Base-by-base conservation (phyloP, 331 rosid species). In the Quercus lobata region DNA sequence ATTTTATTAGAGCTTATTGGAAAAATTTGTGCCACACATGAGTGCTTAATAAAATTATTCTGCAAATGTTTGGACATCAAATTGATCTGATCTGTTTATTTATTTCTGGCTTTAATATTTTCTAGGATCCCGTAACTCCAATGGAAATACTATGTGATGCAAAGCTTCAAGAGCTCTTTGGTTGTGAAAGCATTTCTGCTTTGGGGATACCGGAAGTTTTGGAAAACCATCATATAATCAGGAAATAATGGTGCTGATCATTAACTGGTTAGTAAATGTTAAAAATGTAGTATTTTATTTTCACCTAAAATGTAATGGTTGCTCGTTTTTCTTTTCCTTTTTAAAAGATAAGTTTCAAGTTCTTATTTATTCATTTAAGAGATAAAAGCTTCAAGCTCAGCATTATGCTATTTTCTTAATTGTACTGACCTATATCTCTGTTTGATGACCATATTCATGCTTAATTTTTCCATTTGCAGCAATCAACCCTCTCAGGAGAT, bases 121-220 rank as follows among this genome's bases (percentile, higher is more conserved):
- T 73, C 53, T 65, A 91, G 97, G 97, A 91, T 84, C 97, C 97
- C 49, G 18, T 81, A 73, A 93, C 86, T 87, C 93, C 90, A 49
- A 87, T 88, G 97, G 89, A 86, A 44, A 85, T 91, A 61, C 32
- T 80, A 68, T 93, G 97, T 72, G 97, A 93, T 80, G 84, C 89
- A 71, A 93, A 89, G 89, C 93, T 91, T 78, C 93, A 82, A 72
- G 97, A 91, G 84, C 83, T 93, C 74, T 91, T 93, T 61, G 94
- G 97, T 83, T 89, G 93, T 79, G 92, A 84, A 73, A 93, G 92
- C 86, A 93, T 91, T 79, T 80, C 90, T 44, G 92, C 97, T 12
- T 73, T 88, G 82, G 97, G 94, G 77, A 91, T 93, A 78, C 92
- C 92, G 9, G 94, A 91, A 83, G 92, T 90, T 69, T 85, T 93